Evolutionary conservation across 2,329 filamentous ascomycete genomes (phyloP), one percentile per base, ranked within the genome.

Genomic region (Ambrosiella beaveri): DNA sequence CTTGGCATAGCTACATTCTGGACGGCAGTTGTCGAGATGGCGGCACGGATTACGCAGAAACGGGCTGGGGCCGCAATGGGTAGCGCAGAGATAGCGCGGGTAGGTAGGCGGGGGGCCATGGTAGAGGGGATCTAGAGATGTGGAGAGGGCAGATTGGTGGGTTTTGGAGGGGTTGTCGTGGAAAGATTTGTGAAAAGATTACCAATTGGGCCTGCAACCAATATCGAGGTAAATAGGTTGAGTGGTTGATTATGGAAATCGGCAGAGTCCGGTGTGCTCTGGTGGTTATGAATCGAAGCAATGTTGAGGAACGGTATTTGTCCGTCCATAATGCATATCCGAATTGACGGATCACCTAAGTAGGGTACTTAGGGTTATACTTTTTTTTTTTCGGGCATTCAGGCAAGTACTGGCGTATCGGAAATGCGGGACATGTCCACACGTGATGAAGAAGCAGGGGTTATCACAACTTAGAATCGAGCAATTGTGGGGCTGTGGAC

Each of bases 1-100:
- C 80, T 79, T 64, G 79, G 76, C 63, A 81, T 69, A 64, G 74
- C 74, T 68, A 84, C 78, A 66, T 71, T 65, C 69, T 70, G 67
- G 64, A 67, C 66, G 64, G 73, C 68, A 64, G 76, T 75, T 58
- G 69, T 74, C n/a, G 61, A 59, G 61, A 74, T 45, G 37, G 56
- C 27, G 3, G 27, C 17, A 8, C 52, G 52, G 37, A 12, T 41
- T 1, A 13, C 37, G 37, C 37, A 15, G 38, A 19, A 19, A 38
- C 12, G 37, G 17, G 41, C 41, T 17, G 52, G 35, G 52, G 38
- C 37, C 37, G 15, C n/a, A 27, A 17, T 13, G 13, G 44, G 44
- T 17, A 47, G n/a, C 13, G n/a, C n/a, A 8, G 44, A 47, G 44
- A 54, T 39, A 38, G 15, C 52, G 13, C 52, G 52, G 39, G 27